Base-by-base conservation (phyloP, 2,329 filamentous ascomycete genomes). In the Xylaria sp. region DNA sequence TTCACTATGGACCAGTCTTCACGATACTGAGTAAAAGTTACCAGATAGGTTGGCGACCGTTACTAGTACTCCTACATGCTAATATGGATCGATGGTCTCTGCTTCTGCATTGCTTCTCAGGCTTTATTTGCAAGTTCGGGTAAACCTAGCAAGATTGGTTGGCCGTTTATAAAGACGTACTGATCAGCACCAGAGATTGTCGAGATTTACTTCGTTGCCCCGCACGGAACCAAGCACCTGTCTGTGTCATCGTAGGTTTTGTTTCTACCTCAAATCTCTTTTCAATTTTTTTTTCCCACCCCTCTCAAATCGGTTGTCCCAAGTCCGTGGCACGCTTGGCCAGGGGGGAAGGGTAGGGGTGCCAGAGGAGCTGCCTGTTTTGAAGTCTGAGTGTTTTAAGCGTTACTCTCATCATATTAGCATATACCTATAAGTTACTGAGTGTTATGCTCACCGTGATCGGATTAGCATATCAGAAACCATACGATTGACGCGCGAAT, bases 311-410 rank as follows among this genome's bases (percentile, higher is more conserved):
- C 43, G 46, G 25, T 57, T 43, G 64, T 64, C 68, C 68, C 64
- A 70, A 62, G 56, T 57, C 68, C 65, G 57, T 64, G 68, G 68
- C 64, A 70, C 68, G 58, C 51, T 41, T 55, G 57, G 62, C 64
- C 55, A 25, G 64, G 59, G 62, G 18, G 18, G 25, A 41, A 28
- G 25, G 61, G 52, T 43, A 12, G 55, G 59, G 33, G 56, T 56
- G 28, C 15, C 59, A 56, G 67, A 69, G 64, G 60, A 67, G 67
- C 64, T 69, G 64, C 67, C 67, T 62, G 43, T 69, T 69, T 61
- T 28, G 59, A 67, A 48, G 64, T 39, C 55, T 46, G 39, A 33
- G 55, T 52, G 18, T 51, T 46, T 61, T 43, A 5, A 62, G 49
- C 54, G 43, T 51, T 28, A 15, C 63, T 64, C 41, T 64, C 41